Conservation (phyloP, 169 alveolate species). For the Theileria annulata region DNA sequence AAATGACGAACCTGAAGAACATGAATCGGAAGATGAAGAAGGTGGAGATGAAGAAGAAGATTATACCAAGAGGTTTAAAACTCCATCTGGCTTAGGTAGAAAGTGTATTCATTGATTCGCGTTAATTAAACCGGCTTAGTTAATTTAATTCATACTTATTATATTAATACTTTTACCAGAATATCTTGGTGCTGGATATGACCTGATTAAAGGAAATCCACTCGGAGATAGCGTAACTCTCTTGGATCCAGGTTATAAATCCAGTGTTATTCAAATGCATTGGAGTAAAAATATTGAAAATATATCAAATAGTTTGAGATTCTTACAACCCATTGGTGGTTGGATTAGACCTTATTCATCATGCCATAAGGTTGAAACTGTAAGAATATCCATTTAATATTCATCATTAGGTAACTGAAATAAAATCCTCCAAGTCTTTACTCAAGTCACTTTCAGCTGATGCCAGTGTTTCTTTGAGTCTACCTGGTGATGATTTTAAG, state of each 20-base stretch:
- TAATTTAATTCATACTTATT: background rate
- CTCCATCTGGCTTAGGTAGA: conserved; percentile 34
- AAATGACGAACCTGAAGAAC: conserved; percentile 14
- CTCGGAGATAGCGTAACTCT: conserved; percentile 56
- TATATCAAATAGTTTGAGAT: conserved; percentile 45
- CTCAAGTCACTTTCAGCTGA: conserved; percentile 47
- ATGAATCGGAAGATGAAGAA: conserved; percentile 6
- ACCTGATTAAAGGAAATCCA: conserved; percentile 64
- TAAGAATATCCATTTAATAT: conserved; percentile 7
- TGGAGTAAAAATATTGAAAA: conserved; percentile 51
- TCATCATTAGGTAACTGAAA: conserved; percentile 31
- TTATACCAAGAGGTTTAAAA: background rate
- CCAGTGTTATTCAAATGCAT: conserved; percentile 60
- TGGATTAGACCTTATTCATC: conserved; percentile 60
- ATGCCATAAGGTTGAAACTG: conserved; percentile 59
- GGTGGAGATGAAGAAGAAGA: background rate
- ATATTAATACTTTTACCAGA: conserved; percentile 14
- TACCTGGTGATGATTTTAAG: conserved; percentile 48
- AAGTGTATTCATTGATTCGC: background rate
- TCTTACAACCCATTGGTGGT: conserved; percentile 57
- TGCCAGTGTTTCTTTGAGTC: conserved; percentile 43
- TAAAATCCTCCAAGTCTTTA: conserved; percentile 19
- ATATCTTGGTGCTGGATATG: conserved; percentile 69
- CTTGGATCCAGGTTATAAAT: conserved; percentile 64
- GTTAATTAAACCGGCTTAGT: background rate